Conservation (phyloP, 805 yeast genomes). For the Starmerella scarabaei region DNA sequence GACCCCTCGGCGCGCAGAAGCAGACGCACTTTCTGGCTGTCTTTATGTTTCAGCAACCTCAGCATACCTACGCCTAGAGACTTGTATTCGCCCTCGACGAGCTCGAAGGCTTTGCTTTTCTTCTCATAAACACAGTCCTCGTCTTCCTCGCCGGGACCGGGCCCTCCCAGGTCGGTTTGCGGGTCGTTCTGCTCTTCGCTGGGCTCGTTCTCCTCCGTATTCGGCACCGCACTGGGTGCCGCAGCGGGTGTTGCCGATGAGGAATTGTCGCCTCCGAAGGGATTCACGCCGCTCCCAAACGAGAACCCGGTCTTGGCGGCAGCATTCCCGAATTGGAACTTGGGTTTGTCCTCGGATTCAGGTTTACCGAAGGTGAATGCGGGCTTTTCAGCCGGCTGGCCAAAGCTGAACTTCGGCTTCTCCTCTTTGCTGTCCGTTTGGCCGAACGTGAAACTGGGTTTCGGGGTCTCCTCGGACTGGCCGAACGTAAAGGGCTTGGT, state of each 20-base stretch:
- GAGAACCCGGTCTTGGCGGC: slow-evolving; percentile 3
- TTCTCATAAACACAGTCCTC: slow-evolving; percentile 54
- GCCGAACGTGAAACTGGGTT: slow-evolving; percentile 20
- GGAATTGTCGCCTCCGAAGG: slow-evolving; percentile 7
- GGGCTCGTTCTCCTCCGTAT: slow-evolving; percentile 40
- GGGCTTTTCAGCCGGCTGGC: slow-evolving; percentile 12
- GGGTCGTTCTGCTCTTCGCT: slow-evolving; percentile 28
- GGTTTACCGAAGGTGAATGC: slow-evolving; percentile 16
- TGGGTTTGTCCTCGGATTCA: slow-evolving; percentile 11
- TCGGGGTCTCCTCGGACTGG: not conserved
- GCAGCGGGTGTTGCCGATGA: slow-evolving; percentile 23
- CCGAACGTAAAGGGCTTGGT: slow-evolving; percentile 20
- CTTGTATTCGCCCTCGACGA: slow-evolving; percentile 34
- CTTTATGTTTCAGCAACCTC: slow-evolving; percentile 51
- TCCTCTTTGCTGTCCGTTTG: slow-evolving; percentile 32
- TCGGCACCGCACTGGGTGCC: slow-evolving; percentile 35
- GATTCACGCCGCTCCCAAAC: slow-evolving; percentile 15
- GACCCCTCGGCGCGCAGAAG: slow-evolving; percentile 83
- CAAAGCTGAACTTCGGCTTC: slow-evolving; percentile 10
- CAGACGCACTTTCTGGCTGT: slow-evolving; percentile 51
- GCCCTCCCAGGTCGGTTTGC: slow-evolving; percentile 39
- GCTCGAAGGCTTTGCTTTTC: slow-evolving; percentile 57
- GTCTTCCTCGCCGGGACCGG: slow-evolving; percentile 74
- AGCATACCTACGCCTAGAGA: slow-evolving; percentile 65
- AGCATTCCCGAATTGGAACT: slow-evolving; percentile 15